Percentiles rank a stretch among this genome's conserved stretches.
Evolutionary conservation across 2,329 filamentous ascomycete species (phyloP).

Genomic region (Monilinia polystroma): DNA sequence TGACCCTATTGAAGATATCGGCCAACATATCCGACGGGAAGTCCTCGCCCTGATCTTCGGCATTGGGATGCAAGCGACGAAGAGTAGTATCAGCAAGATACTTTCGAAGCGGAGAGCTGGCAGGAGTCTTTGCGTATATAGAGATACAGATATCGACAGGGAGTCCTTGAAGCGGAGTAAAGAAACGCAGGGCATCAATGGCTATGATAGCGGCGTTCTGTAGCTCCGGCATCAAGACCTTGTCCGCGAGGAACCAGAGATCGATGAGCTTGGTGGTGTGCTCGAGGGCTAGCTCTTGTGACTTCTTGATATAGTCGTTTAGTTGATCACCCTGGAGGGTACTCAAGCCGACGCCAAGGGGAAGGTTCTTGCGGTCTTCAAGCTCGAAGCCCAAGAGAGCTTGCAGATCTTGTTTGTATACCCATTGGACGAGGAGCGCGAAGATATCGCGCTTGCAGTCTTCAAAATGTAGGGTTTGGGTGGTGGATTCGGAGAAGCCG

Average conservation of each 20-base stretch:
- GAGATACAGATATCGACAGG: not conserved
- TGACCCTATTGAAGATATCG: not conserved
- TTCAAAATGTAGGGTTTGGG: not conserved
- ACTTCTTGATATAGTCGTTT: not conserved
- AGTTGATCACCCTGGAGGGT: not conserved
- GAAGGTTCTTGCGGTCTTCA: not conserved
- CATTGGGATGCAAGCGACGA: not conserved
- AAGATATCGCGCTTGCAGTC: conserved; percentile 5
- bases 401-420: not conserved
- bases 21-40: not conserved
- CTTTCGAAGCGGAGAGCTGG: not conserved
- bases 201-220: conserved; percentile 1
- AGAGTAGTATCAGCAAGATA: conserved; percentile 3
- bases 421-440: conserved; percentile 1
- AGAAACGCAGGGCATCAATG: not conserved
- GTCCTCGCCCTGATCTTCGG: not conserved
- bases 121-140: not conserved
- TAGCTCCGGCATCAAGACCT: conserved; percentile 1
- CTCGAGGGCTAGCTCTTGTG: not conserved
- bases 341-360: not conserved
- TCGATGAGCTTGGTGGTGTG: conserved; percentile 4
- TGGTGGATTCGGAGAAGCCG: conserved; percentile 14
- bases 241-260: conserved; percentile 11
- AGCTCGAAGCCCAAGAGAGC: not conserved
- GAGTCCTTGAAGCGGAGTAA: conserved; percentile 1